Percentiles rank a stretch among this genome's conserved stretches.
These are phyloP conservation scores for Hymenoscyphus linearis DNA, from an alignment of 2,329 filamentous ascomycete species.

Conservation along the genomic window DNA sequence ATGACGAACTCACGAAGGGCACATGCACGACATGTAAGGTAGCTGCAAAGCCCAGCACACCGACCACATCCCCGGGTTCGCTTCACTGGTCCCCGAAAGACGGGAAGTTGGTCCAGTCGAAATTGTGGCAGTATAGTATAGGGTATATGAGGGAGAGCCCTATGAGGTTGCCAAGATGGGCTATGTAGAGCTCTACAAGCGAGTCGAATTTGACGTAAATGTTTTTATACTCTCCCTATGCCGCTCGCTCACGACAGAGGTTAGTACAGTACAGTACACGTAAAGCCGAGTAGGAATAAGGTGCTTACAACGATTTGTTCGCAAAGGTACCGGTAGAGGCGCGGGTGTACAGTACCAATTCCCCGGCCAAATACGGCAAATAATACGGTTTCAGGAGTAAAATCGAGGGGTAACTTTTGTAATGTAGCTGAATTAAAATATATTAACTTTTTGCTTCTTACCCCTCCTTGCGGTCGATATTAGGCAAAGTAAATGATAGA, in stretches of 20 bases:
- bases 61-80: not conserved
- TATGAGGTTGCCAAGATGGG: not conserved
- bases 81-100: not conserved
- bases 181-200: no score
- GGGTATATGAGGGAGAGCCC: no score
- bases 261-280: not conserved
- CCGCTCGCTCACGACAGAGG: not conserved
- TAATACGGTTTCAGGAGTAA: not conserved
- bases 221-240: no score
- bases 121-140: no score
- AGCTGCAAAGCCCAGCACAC: not conserved
- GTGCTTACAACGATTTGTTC: not conserved
- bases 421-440: not conserved
- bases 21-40: not conserved
- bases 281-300: not conserved
- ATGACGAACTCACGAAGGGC: not conserved
- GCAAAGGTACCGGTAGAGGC: not conserved
- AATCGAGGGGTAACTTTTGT: not conserved
- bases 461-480: not conserved
- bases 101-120: no score
- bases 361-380: no score
- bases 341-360: not conserved
- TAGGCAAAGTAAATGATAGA: not conserved
- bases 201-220: no score
- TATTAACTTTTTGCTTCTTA: not conserved